phyloP scores from a whole-genome alignment of 2,329 filamentous ascomycete genomes.

The Trichoderma pleuroti region DNA sequence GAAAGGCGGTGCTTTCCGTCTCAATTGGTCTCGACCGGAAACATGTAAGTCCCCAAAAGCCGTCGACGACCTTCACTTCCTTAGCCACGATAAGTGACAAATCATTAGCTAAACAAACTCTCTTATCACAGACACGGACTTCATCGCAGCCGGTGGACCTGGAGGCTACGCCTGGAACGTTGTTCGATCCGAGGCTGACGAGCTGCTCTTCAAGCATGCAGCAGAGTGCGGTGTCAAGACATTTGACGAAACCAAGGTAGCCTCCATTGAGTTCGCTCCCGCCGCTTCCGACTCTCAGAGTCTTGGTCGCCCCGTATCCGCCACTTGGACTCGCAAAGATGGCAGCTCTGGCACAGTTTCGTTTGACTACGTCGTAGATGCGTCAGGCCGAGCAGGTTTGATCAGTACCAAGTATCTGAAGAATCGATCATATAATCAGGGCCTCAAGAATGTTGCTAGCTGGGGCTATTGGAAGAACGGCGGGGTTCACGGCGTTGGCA shows the following conservation, averaged over 20 bases:
- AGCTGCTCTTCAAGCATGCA: slow-evolving; percentile 44
- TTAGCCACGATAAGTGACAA: neutral
- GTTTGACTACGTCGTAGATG: slow-evolving; percentile 49
- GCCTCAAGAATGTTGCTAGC: slow-evolving; percentile 47
- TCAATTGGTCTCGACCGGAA: slow-evolving; percentile 32
- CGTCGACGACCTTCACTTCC: neutral
- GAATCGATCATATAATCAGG: slow-evolving; percentile 45
- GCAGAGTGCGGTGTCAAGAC: slow-evolving; percentile 27
- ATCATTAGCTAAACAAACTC: neutral
- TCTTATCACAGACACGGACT: slow-evolving; percentile 39
- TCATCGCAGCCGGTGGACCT: slow-evolving; percentile 38
- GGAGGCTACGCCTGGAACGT: slow-evolving; percentile 44
- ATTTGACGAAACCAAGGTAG: slow-evolving; percentile 40
- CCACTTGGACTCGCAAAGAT: slow-evolving; percentile 34
- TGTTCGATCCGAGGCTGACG: slow-evolving; percentile 44
- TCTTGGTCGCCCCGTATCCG: slow-evolving; percentile 35
- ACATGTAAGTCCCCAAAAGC: slow-evolving; percentile 29
- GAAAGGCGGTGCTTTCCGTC: slow-evolving; percentile 39
- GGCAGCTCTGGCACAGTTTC: slow-evolving; percentile 37
- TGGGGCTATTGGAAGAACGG: slow-evolving; percentile 47
- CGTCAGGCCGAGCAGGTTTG: slow-evolving; percentile 43
- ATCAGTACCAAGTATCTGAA: slow-evolving; percentile 48
- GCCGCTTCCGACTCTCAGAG: neutral
- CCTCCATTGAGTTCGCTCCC: slow-evolving; percentile 31
- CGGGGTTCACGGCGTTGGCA: slow-evolving; percentile 34